Evolutionary conservation across 2,329 filamentous ascomycete genomes (phyloP).

Genomic region (Gremmenia infestans): DNA sequence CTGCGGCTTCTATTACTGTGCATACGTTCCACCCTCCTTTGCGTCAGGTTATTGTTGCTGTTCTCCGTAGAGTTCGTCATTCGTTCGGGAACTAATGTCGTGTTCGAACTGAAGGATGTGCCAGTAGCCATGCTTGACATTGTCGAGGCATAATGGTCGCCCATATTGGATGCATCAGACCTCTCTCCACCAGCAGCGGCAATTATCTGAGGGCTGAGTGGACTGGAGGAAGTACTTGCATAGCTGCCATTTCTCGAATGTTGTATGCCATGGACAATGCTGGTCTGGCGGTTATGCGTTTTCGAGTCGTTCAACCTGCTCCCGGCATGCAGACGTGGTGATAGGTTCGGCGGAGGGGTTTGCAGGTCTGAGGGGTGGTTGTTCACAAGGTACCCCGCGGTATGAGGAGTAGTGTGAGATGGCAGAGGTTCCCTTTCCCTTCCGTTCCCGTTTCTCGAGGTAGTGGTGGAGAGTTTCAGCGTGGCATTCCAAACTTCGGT

Average conservation of each 20-base stretch:
- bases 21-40: conserved; percentile 54
- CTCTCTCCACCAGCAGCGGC: conserved; percentile 51
- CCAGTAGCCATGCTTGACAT: conserved; percentile 25
- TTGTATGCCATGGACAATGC: conserved; percentile 93
- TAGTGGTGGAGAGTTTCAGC: conserved; percentile 26
- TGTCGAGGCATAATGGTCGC: conserved; percentile 24
- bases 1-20: conserved; percentile 65
- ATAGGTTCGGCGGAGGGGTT: conserved; percentile 19
- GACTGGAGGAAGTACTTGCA: conserved; percentile 73
- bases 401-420: conserved; percentile 12
- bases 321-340: conserved; percentile 24
- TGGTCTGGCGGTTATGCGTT: conserved; percentile 83
- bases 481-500: conserved; percentile 28
- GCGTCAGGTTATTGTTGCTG: conserved; percentile 39
- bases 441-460: conserved; percentile 20
- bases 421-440: conserved; percentile 22
- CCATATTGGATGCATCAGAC: conserved; percentile 30
- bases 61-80: conserved; percentile 41
- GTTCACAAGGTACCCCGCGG: conserved; percentile 15
- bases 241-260: conserved; percentile 87
- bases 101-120: conserved; percentile 28
- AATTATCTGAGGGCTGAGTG: conserved; percentile 83
- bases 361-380: conserved; percentile 21
- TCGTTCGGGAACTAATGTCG: conserved; percentile 31
- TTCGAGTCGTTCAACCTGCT: conserved; percentile 51